phyloP scores from a whole-genome alignment of 257 asterid genomes.

The Ligustrum vulgare region DNA sequence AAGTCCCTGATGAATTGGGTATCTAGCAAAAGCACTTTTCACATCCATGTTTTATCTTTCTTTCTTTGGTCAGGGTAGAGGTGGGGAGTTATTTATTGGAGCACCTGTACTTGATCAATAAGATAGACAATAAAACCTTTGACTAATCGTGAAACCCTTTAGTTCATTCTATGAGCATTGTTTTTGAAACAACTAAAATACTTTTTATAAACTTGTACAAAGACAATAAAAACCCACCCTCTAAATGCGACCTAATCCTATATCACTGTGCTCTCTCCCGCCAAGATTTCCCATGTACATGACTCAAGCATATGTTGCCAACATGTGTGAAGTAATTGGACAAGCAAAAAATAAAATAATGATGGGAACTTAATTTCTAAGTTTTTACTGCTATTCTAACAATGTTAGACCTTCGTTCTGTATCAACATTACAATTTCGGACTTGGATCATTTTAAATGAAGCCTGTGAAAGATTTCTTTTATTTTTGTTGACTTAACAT shows the following conservation, averaged over 20 bases:
- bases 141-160: neutral
- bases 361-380: neutral
- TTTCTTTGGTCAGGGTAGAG: neutral
- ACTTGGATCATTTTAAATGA: neutral
- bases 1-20: neutral
- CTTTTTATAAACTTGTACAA: neutral
- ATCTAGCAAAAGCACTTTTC: neutral
- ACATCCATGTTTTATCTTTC: neutral
- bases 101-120: neutral
- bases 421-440: neutral
- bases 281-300: neutral
- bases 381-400: neutral
- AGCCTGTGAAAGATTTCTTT: neutral
- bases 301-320: neutral
- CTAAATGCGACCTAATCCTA: neutral
- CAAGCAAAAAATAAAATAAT: neutral
- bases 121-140: neutral
- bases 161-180: neutral
- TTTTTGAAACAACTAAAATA: neutral
- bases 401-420: neutral
- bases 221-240: neutral
- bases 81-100: neutral
- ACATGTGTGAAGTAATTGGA: neutral
- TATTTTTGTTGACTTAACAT: neutral
- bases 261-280: neutral